These are phyloP conservation scores for Salvia hispanica DNA, from an alignment of 257 asterid genomes.

Conservation along the genomic window DNA sequence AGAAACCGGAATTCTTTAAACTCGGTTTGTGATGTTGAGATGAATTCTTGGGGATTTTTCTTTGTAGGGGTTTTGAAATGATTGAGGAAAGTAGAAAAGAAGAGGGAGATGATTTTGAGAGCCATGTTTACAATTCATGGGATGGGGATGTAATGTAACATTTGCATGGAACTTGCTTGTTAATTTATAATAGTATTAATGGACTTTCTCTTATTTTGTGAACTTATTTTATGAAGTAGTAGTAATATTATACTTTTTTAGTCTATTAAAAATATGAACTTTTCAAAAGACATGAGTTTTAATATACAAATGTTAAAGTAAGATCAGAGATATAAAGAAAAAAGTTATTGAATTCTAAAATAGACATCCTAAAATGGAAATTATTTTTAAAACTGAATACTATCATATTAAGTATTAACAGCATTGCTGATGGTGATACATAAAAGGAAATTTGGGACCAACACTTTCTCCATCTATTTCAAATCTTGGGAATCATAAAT, in stretches of 20 bases:
- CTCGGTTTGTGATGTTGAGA: background rate
- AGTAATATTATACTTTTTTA: no score
- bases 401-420: background rate
- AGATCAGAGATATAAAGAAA: no score
- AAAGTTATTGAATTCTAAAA: no score
- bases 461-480: background rate
- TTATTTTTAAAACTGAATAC: no score
- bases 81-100: background rate
- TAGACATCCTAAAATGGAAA: no score
- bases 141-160: background rate
- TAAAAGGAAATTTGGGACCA: background rate
- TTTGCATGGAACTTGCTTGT: background rate
- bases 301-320: no score
- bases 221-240: no score
- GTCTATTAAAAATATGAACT: no score
- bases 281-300: no score
- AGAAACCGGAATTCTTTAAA: constrained; percentile 29
- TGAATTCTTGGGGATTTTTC: background rate
- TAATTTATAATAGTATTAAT: no score
- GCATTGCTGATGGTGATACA: background rate
- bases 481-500: background rate
- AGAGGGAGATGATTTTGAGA: constrained; percentile 5
- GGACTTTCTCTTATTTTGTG: no score
- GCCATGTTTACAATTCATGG: background rate
- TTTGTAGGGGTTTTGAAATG: background rate